Conservation (phyloP, 2,329 filamentous ascomycete species). For the Calonectria henricotiae region DNA sequence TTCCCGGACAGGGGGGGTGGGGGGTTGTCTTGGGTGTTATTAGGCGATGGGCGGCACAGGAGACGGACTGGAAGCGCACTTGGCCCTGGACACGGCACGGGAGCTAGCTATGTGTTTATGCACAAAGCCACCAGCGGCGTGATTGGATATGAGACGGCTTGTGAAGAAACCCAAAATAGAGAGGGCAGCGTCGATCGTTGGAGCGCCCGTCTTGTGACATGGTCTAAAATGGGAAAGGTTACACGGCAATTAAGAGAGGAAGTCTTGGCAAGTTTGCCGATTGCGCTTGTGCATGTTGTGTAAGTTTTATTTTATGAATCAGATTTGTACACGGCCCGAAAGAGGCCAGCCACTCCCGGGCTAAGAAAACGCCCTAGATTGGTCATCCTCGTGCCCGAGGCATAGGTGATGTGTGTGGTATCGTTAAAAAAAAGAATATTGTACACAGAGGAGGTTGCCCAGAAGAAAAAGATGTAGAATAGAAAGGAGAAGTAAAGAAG, state of each 20-base stretch:
- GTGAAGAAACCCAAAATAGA: background rate
- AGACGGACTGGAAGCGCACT: constrained; percentile 29
- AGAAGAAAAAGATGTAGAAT: background rate
- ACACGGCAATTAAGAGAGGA: background rate
- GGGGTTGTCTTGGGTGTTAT: constrained; percentile 4
- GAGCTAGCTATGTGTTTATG: background rate
- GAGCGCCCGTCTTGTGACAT: constrained; percentile 11
- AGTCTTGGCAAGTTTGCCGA: too few relatives aligned
- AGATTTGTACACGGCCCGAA: constrained; percentile 5
- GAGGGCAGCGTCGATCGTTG: constrained; percentile 10
- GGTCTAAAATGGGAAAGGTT: background rate
- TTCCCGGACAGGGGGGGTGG: background rate
- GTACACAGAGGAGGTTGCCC: background rate
- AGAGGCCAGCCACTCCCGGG: background rate
- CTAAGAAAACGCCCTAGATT: background rate
- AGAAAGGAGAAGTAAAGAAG: background rate
- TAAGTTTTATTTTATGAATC: constrained; percentile 1
- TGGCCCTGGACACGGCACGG: constrained; percentile 17
- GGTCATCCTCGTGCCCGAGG: background rate
- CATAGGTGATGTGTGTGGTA: constrained; percentile 7
- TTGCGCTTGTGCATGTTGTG: background rate
- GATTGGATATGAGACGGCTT: constrained; percentile 15
- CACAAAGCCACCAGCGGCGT: background rate
- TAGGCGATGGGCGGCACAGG: constrained; percentile 3
- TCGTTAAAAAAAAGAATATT: constrained; percentile 8